Base-by-base conservation (phyloP, 129 eudicot genomes). In the Logfia minima region DNA sequence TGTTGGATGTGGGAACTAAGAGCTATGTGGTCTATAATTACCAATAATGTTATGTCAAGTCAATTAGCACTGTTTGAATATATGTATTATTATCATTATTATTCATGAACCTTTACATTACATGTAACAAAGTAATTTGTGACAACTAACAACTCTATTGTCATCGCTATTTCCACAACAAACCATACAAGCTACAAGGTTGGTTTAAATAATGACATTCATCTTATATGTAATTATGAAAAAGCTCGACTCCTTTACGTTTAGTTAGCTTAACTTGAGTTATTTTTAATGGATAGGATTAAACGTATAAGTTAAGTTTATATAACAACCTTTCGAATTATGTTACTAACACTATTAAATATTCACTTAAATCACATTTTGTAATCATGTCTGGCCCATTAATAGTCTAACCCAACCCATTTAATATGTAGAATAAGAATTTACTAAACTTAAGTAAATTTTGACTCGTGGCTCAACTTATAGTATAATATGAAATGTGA, bases 11-110 rank as follows among this genome's bases (percentile, higher is more conserved):
- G 28, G 18, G 63, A 41, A 69, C 51, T 80, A 80, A 11, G 22
- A 18, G 26, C 58, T 68, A 26, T 34, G 72, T 72, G 83, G 72
- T 73, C 59, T 35, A 72, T 73, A 70, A 37, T 68, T 29, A 37
- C 4, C 39, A 17, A 8, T 77, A 26, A 18, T 68, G 45, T 55
- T 35, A 58, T 78, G 69, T 69, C 67, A 56, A 19, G 69, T 78
- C 70, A 58, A 37, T 58, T 29, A 52, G 17, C 69, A 63, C 29
- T 28, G 7, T 19, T 52, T 71, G 17, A 71, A 52, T 29, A 14
- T 0, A 16, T 26, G 39, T 18, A 28, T 29, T 14, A 6, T 32
- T 29, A 65, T 16, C 1, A 24, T n/a, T n/a, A n/a, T n/a, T 24
- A 24, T 24, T 32, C 10, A 17, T 29, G 35, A 65, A 28, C 23